Conservation (phyloP, 2,329 filamentous ascomycete species). For the Cordyceps fumosorosea region DNA sequence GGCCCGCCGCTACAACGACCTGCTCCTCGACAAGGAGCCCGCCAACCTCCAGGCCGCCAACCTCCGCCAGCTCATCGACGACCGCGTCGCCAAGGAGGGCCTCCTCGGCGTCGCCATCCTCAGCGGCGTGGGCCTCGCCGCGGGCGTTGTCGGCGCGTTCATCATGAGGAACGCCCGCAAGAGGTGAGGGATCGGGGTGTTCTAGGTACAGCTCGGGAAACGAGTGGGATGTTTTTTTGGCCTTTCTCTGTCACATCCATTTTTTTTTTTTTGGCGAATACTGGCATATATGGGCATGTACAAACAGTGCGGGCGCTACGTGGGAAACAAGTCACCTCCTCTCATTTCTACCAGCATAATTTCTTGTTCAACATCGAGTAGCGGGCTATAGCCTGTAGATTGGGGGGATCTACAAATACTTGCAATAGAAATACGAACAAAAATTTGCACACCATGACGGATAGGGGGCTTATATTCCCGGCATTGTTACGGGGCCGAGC, state of each 20-base stretch:
- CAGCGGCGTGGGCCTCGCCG: slow-evolving; percentile 84
- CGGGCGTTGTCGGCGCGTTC: slow-evolving; percentile 86
- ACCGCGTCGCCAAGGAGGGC: slow-evolving; percentile 92
- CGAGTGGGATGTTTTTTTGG: background rate
- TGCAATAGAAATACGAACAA: background rate
- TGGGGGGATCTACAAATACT: background rate
- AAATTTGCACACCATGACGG: no score
- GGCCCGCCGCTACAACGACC: slow-evolving; percentile 88
- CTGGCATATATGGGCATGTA: background rate
- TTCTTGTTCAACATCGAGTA: background rate
- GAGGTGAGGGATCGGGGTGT: slow-evolving; percentile 29
- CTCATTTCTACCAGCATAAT: background rate
- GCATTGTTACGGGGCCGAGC: no score
- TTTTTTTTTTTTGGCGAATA: background rate
- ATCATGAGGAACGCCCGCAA: slow-evolving; percentile 70
- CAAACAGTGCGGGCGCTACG: background rate
- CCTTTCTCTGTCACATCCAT: background rate
- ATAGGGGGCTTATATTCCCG: no score
- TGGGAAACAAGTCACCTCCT: background rate
- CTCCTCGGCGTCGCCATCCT: slow-evolving; percentile 92
- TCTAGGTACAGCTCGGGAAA: background rate
- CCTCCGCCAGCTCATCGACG: slow-evolving; percentile 81
- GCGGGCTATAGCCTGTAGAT: background rate
- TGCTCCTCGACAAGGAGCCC: slow-evolving; percentile 84
- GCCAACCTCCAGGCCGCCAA: slow-evolving; percentile 86